phyloP scores from a whole-genome alignment of 2,329 filamentous ascomycete species.

The Graphilbum sp. region DNA sequence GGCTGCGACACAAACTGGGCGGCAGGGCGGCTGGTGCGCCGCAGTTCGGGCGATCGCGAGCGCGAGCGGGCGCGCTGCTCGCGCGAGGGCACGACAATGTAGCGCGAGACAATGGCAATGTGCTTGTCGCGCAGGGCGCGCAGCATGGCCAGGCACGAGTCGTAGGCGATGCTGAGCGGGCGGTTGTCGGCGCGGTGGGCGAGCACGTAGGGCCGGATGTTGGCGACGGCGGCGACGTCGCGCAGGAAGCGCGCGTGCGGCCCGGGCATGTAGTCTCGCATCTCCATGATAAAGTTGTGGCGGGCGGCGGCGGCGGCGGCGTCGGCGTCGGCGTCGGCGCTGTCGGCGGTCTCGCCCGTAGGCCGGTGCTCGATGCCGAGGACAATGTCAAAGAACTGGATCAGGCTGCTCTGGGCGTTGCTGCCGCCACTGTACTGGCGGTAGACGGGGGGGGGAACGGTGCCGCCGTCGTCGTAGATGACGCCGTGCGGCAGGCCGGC shows the following conservation, averaged over 20 bases:
- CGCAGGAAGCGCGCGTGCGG: constrained; percentile 78
- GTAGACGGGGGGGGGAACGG: constrained; percentile 48
- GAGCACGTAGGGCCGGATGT: constrained; percentile 74
- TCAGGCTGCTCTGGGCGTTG: constrained; percentile 91
- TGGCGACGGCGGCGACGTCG: constrained; percentile 63
- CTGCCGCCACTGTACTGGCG: constrained; percentile 84
- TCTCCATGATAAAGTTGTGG: constrained; percentile 92
- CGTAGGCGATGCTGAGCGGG: constrained; percentile 64
- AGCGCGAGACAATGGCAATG: constrained; percentile 88
- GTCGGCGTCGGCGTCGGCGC: constrained; percentile 15
- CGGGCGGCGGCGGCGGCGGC: constrained; percentile 15
- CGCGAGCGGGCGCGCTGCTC: constrained; percentile 48
- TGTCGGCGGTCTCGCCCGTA: constrained; percentile 49
- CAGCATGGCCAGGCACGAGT: constrained; percentile 65
- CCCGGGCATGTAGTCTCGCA: constrained; percentile 95
- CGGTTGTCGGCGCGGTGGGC: constrained; percentile 38
- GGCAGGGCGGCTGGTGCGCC: not conserved
- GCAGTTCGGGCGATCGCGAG: constrained; percentile 21
- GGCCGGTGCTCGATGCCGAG: constrained; percentile 82
- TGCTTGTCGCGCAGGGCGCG: constrained; percentile 73
- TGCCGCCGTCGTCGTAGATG: constrained; percentile 67
- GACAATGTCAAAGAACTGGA: constrained; percentile 92
- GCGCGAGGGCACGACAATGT: constrained; percentile 79
- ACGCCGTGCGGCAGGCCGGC: constrained; percentile 80
- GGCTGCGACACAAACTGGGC: not conserved